phyloP scores from a whole-genome alignment of 2,329 filamentous ascomycete genomes.

The Cryoendolithus antarcticus region DNA sequence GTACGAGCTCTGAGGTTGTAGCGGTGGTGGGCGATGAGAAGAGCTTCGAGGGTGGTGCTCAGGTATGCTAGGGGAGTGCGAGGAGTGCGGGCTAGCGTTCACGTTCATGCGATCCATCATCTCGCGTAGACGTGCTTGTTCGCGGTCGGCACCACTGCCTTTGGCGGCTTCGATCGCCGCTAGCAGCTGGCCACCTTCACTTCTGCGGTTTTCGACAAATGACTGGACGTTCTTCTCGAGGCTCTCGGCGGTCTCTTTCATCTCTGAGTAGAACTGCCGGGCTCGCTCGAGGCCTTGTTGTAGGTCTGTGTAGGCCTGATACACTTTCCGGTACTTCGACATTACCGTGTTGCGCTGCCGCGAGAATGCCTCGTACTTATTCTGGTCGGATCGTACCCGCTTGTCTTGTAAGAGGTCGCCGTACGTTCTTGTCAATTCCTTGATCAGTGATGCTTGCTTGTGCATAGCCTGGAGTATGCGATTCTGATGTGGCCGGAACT shows the following conservation, averaged over 20 bases:
- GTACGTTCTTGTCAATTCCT: slow-evolving; percentile 80
- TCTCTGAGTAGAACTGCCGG: slow-evolving; percentile 87
- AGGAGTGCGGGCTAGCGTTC: slow-evolving; percentile 39
- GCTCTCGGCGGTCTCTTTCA: slow-evolving; percentile 87
- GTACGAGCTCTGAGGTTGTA: slow-evolving; percentile 31
- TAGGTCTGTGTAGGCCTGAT: slow-evolving; percentile 85
- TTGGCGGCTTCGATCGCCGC: slow-evolving; percentile 75
- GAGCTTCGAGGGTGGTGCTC: slow-evolving; percentile 12
- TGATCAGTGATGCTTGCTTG: slow-evolving; percentile 88
- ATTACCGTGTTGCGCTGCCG: slow-evolving; percentile 70
- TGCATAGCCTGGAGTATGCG: slow-evolving; percentile 85
- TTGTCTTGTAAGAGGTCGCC: slow-evolving; percentile 86
- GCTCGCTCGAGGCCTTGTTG: slow-evolving; percentile 76
- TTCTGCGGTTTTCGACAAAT: slow-evolving; percentile 87
- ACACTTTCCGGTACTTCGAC: slow-evolving; percentile 77
- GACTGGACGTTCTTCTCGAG: slow-evolving; percentile 91
- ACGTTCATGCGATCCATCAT: slow-evolving; percentile 95
- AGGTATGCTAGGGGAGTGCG: slow-evolving; percentile 26
- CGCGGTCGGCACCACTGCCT: slow-evolving; percentile 59
- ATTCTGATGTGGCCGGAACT: slow-evolving; percentile 87
- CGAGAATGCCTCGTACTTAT: slow-evolving; percentile 82
- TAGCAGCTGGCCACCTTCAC: slow-evolving; percentile 82
- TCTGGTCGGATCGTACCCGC: slow-evolving; percentile 83
- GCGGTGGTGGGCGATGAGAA: slow-evolving; percentile 28
- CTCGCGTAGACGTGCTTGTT: slow-evolving; percentile 72